These are phyloP conservation scores for Polysphondylium violaceum DNA, from an alignment of 78 protist genomes.

Conservation along the genomic window DNA sequence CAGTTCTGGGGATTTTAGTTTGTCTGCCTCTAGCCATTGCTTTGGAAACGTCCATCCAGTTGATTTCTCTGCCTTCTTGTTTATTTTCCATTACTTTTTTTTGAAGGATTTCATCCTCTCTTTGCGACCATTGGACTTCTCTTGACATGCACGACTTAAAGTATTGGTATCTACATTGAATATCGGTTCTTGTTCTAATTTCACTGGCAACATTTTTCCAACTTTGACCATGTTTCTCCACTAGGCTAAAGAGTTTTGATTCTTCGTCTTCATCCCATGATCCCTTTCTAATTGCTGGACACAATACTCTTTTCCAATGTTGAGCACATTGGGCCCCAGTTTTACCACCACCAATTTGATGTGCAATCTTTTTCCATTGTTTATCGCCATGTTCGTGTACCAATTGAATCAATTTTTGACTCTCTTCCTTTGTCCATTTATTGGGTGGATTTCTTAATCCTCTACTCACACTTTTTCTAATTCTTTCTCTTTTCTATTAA, in stretches of 20 bases:
- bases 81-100: constrained; percentile 59
- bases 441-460: constrained; percentile 76
- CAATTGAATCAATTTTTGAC: constrained; percentile 48
- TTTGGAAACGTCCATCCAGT: constrained; percentile 68
- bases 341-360: constrained; percentile 76
- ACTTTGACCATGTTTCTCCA: constrained; percentile 72
- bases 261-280: constrained; percentile 77
- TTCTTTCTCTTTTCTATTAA: constrained; percentile 40
- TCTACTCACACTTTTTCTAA: constrained; percentile 64
- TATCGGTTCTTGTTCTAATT: constrained; percentile 63
- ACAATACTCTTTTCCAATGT: constrained; percentile 71
- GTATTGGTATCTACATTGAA: constrained; percentile 78
- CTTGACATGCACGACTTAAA: constrained; percentile 69
- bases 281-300: constrained; percentile 79
- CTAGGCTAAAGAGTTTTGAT: constrained; percentile 45
- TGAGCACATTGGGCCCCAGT: constrained; percentile 80
- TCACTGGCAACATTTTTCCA: constrained; percentile 76
- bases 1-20: constrained; percentile 71
- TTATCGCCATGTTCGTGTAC: constrained; percentile 79
- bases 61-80: constrained; percentile 51
- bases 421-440: constrained; percentile 73
- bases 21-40: constrained; percentile 73
- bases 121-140: constrained; percentile 70
- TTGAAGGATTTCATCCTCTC: constrained; percentile 57
- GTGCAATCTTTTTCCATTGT: constrained; percentile 77